phyloP scores from a whole-genome alignment of 495 filamentous ascomycete genomes.

The Penicillium soppii region DNA sequence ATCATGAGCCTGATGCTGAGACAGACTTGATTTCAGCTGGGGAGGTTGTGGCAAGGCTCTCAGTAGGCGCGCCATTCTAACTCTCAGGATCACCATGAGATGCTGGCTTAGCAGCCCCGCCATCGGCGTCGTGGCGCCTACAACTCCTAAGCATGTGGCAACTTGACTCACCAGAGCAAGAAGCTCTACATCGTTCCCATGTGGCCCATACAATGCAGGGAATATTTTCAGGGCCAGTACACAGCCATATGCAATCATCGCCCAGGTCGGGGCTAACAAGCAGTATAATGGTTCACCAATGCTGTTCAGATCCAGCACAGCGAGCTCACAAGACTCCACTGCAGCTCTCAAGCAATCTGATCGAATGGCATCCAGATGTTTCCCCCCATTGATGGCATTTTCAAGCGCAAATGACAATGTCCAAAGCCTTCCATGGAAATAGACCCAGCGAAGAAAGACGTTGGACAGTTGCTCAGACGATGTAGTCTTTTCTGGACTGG shows the following conservation, averaged over 20 bases:
- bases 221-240: constrained; percentile 25
- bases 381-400: neutral
- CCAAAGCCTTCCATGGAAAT: constrained; percentile 27
- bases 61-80: constrained; percentile 3
- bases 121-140: constrained; percentile 25
- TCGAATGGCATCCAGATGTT: constrained; percentile 40
- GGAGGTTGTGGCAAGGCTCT: neutral
- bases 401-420: constrained; percentile 26
- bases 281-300: constrained; percentile 28
- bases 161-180: constrained; percentile 22
- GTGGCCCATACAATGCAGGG: constrained; percentile 11
- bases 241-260: constrained; percentile 29
- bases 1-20: neutral
- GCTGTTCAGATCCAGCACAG: constrained; percentile 21
- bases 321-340: constrained; percentile 27
- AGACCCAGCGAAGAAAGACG: constrained; percentile 25
- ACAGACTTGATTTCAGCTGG: neutral
- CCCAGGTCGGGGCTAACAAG: constrained; percentile 34
- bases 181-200: constrained; percentile 19
- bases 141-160: constrained; percentile 21
- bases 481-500: neutral
- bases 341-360: constrained; percentile 42
- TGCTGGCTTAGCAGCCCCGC: constrained; percentile 29
- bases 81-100: constrained; percentile 19
- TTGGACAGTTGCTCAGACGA: constrained; percentile 17